A percentile compares a stretch with the other conserved stretches of the same genome.
phyloP scores from a whole-genome alignment of 1,139 yeast species.

The Arxiozyma slooffiae region DNA sequence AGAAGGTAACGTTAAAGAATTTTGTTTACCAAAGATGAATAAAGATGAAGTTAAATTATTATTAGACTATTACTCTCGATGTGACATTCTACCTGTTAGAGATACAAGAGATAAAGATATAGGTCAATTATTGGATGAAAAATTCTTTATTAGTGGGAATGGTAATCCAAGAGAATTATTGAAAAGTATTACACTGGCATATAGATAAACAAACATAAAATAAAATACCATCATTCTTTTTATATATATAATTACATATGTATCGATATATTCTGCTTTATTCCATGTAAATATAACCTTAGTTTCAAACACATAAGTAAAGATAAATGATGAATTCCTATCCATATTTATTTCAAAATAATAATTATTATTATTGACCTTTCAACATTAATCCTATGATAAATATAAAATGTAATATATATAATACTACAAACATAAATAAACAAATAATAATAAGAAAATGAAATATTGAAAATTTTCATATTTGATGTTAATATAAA shows the following conservation, averaged over 20 bases:
- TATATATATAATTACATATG: too few species aligned
- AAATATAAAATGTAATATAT: too few species aligned
- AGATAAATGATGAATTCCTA: background rate
- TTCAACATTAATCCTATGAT: too few species aligned
- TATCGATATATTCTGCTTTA: background rate
- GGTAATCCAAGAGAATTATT: constrained; percentile 71
- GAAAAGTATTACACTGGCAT: constrained; percentile 35
- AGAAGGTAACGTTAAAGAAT: constrained; percentile 40
- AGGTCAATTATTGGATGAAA: constrained; percentile 39
- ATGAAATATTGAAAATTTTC: background rate
- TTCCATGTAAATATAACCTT: background rate
- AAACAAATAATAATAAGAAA: too few species aligned
- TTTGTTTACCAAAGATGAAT: constrained; percentile 43
- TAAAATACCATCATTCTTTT: too few species aligned
- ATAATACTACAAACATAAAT: too few species aligned
- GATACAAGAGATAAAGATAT: constrained; percentile 32
- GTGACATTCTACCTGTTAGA: constrained; percentile 43
- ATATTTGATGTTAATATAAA: too few species aligned
- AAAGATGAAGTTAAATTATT: constrained; percentile 47
- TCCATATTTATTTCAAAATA: too few species aligned
- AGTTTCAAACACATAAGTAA: background rate
- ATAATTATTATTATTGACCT: too few species aligned
- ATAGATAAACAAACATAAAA: constrained; percentile 11
- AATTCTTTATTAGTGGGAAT: constrained; percentile 58
- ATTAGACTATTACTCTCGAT: constrained; percentile 45